Base-by-base conservation (phyloP, 1,139 yeast genomes). In the Geotrichum bryndzae region DNA sequence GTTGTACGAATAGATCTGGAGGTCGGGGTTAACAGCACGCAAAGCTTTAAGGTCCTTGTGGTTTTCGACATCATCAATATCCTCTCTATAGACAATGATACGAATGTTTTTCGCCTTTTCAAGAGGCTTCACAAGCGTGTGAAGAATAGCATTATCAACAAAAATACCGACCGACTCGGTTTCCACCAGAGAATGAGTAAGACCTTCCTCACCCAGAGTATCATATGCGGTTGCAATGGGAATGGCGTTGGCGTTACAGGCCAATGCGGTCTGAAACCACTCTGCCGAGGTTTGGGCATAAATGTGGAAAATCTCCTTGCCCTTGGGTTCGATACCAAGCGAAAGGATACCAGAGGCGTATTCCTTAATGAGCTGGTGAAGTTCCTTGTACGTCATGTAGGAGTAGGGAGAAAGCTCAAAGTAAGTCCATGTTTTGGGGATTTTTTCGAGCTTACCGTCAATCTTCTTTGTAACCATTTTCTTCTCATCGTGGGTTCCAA, bases 151-250 rank as follows among this genome's bases (percentile, higher is more conserved):
- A 71, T 88, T 91, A 75, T 94, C 98, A 54, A 96, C 87, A 76
- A 88, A 90, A 62, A 95, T 79, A 18, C 86, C 96, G 59, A 76
- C 80, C 29, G 96, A 84, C 57, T 81, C 89, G 6, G 98, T 90
- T 77, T 92, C 90, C 54, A 82, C 80, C 72, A 94, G 80, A 6
- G 97, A 90, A 75, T 89, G 96, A 64, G 87, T 88, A 72, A 94
- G 82, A 48, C 99, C 99, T 53, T 83, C 82, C 74, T 91, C 96
- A 64, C 99, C 99, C 67, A 94, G 81, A 51, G 99, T 92, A 75
- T 94, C 99, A 76, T 94, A 94, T 51, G 99, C 98, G 35, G 99
- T 95, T 54, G 91, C 99, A 65, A 89, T 83, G 29, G 98, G 90
- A 65, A 95, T 85, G 60, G 84, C 77, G 75, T 91, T 96, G 63